These are phyloP conservation scores for Camellia granthamiana DNA, from an alignment of 148 eudicot species.

Conservation along the genomic window DNA sequence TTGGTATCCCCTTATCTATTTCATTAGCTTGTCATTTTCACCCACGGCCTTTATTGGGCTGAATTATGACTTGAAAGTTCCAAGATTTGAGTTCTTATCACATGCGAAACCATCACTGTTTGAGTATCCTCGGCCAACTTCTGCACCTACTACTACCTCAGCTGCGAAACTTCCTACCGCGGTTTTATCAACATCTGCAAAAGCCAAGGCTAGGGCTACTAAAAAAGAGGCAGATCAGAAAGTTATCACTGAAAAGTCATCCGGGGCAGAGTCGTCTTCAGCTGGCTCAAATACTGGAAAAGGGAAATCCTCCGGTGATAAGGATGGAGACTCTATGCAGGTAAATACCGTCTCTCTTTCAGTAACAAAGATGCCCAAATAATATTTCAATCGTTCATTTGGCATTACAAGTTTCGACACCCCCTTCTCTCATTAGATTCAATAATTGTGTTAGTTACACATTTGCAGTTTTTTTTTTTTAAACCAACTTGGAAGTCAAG, in stretches of 20 bases:
- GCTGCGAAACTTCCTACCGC: slow-evolving; percentile 91
- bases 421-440: too few species aligned
- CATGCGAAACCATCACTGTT: slow-evolving; percentile 93
- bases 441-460: too few species aligned
- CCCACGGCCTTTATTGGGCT: slow-evolving; percentile 97
- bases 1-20: slow-evolving; percentile 99
- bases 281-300: slow-evolving; percentile 48
- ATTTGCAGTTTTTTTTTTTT: too few species aligned
- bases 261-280: slow-evolving; percentile 37
- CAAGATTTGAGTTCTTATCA: slow-evolving; percentile 83
- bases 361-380: not conserved
- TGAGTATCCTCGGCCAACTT: slow-evolving; percentile 92
- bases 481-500: too few species aligned
- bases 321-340: slow-evolving; percentile 88
- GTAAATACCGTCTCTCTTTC: slow-evolving; percentile 21
- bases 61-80: slow-evolving; percentile 87
- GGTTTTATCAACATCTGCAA: slow-evolving; percentile 78
- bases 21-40: slow-evolving; percentile 86
- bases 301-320: slow-evolving; percentile 38
- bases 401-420: too few species aligned
- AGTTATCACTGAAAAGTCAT: slow-evolving; percentile 49
- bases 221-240: slow-evolving; percentile 91
- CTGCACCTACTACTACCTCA: slow-evolving; percentile 71
- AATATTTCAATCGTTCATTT: too few species aligned
- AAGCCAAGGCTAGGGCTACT: slow-evolving; percentile 73